Percentiles rank a stretch among this genome's conserved stretches.
phyloP scores from a whole-genome alignment of 495 filamentous ascomycete species.

The Aspergillus avenaceus region DNA sequence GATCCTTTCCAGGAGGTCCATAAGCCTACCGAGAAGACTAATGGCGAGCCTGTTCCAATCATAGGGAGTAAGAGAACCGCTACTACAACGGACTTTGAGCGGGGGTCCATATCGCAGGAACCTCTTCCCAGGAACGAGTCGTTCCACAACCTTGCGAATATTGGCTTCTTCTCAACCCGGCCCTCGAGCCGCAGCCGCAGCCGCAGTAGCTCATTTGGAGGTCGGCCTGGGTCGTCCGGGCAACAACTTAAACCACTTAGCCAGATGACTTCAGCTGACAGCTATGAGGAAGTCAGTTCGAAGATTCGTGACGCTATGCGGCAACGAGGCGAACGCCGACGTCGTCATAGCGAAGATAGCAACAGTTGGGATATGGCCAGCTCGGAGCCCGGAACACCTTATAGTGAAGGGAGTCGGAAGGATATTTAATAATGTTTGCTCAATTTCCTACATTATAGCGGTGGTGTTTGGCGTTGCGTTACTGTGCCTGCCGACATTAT shows the following conservation, averaged over 20 bases:
- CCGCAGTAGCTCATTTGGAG: constrained; percentile 60
- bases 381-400: constrained; percentile 40
- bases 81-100: constrained; percentile 16
- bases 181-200: constrained; percentile 66
- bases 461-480: constrained; percentile 16
- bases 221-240: constrained; percentile 52
- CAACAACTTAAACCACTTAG: constrained; percentile 72
- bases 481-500: neutral
- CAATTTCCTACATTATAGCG: constrained; percentile 7
- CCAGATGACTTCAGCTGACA: constrained; percentile 62
- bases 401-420: constrained; percentile 41
- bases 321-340: constrained; percentile 70
- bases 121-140: constrained; percentile 84
- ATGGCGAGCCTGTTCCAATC: constrained; percentile 14
- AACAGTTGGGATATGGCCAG: constrained; percentile 46
- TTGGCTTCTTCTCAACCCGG: constrained; percentile 83
- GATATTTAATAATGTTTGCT: constrained; percentile 23
- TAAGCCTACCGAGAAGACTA: constrained; percentile 16
- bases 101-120: constrained; percentile 34
- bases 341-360: constrained; percentile 58
- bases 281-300: constrained; percentile 75
- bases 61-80: constrained; percentile 22
- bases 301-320: constrained; percentile 87
- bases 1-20: constrained; percentile 50
- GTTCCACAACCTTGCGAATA: constrained; percentile 79